A percentile compares a stretch with the other conserved stretches of the same genome.
Evolutionary conservation across 345 rosid species (phyloP).

Genomic region (Eucalyptus cloeziana): DNA sequence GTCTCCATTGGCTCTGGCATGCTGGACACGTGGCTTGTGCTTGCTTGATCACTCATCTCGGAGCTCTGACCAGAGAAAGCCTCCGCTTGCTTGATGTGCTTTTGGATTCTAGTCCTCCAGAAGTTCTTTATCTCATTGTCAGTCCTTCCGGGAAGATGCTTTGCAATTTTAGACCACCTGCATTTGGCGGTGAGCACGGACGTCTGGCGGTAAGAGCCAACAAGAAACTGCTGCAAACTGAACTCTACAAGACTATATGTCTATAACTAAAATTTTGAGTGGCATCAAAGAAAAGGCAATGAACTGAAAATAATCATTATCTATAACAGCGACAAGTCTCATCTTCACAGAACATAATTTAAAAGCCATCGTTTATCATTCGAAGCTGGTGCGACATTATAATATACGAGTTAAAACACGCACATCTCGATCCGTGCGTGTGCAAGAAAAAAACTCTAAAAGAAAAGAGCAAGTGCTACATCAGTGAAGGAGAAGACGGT

Average conservation of each 20-base stretch:
- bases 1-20: constrained; percentile 30
- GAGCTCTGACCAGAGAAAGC: constrained; percentile 22
- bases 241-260: background rate
- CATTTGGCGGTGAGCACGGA: background rate
- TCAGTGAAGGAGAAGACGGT: background rate
- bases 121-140: constrained; percentile 95
- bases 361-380: background rate
- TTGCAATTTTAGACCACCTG: constrained; percentile 58
- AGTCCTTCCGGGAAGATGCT: constrained; percentile 95
- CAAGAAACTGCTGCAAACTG: background rate
- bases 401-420: background rate
- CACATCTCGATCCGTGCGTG: background rate
- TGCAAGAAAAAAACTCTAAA: background rate
- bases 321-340: background rate
- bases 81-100: constrained; percentile 62
- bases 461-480: background rate
- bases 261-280: background rate
- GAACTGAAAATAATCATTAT: background rate
- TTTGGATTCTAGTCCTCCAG: constrained; percentile 96
- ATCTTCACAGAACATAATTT: background rate
- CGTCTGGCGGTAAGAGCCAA: background rate
- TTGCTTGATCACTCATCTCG: constrained; percentile 8
- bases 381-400: background rate
- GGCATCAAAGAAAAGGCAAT: background rate
- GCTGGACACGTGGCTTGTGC: constrained; percentile 33